These are phyloP conservation scores for Claviceps pazoutovae DNA, from an alignment of 2,329 filamentous ascomycete genomes.

Conservation along the genomic window DNA sequence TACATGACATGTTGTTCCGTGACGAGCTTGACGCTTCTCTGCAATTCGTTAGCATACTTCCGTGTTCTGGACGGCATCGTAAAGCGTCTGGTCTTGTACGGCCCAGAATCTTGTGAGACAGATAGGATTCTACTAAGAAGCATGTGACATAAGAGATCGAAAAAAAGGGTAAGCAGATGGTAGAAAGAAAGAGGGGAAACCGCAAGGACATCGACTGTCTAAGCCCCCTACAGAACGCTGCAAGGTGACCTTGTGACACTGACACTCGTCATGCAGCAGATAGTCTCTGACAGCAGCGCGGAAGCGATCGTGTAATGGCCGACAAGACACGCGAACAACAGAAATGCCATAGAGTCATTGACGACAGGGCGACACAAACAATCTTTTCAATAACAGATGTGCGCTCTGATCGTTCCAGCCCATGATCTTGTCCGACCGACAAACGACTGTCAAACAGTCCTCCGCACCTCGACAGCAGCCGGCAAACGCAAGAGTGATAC, in stretches of 20 bases:
- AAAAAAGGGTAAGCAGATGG: not conserved
- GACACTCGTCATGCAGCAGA: slow-evolving; percentile 1
- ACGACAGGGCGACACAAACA: not conserved
- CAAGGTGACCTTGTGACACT: not conserved
- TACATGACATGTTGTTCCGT: slow-evolving; percentile 86
- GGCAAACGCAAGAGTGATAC: not conserved
- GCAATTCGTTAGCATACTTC: slow-evolving; percentile 27
- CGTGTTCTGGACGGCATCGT: slow-evolving; percentile 5
- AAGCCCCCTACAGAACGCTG: not conserved
- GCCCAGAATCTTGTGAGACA: slow-evolving; percentile 2
- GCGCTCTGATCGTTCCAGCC: not conserved
- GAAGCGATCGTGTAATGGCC: not conserved
- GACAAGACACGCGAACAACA: not conserved
- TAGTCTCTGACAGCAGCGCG: not conserved
- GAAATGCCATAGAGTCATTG: not conserved
- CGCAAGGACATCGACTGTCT: not conserved
- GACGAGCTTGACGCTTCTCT: slow-evolving; percentile 83
- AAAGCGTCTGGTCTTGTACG: slow-evolving; percentile 1
- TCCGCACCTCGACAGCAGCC: slow-evolving; percentile 3
- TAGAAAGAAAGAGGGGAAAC: not conserved
- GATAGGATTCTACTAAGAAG: not conserved
- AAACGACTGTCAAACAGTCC: slow-evolving; percentile 1
- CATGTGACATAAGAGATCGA: not conserved
- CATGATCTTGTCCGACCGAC: not conserved
- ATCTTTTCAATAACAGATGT: not conserved